Evolutionary conservation across 108 stramenopile genomes (phyloP), one percentile per base, ranked within the genome.

Genomic region (Cyclotella baltica): DNA sequence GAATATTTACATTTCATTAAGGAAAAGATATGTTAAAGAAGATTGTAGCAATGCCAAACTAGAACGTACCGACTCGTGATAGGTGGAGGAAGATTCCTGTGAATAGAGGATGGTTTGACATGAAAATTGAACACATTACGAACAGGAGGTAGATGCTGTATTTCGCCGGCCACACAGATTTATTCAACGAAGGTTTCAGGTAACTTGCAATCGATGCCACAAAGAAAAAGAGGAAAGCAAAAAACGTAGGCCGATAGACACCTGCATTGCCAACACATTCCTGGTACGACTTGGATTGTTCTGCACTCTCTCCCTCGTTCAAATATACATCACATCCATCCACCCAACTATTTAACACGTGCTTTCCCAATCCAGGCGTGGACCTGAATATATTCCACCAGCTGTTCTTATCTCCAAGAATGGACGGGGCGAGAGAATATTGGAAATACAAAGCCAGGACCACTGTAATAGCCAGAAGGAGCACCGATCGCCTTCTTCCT

Each of bases 251-350:
- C 19, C 96, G 90, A 72, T 86, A 90, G 13, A 94, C 96, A 13
- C 93, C 96, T 10, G 89, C 87, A 62, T 91, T 88, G 8, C 91
- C 92, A 3, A 87, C 88, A 85, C 96, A 96, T 66, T 89, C 83
- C 16, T 43, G 67, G 48, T 51, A 79, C 27, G 78, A 31, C 27
- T 5, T 23, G 5, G 74, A 33, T 5, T 83, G 28, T 16, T 46
- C 40, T 31, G 36, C 65, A 38, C 27, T 63, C 31, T 67, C 61
- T 43, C 81, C 85, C 25, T 77, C 71, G 18, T 35, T 47, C 11
- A 59, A 48, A 50, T 90, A 89, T 25, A 69, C 55, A n/a, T 78
- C 78, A 71, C 91, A 92, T n/a, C 88, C 80, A 51, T 85, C 84
- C 28, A 78, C 72, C 94, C 94, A 95, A 5, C 84, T 67, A n/a